phyloP scores from a whole-genome alignment of 768 basidiomycete species.

The Lactarius hatsudake region DNA sequence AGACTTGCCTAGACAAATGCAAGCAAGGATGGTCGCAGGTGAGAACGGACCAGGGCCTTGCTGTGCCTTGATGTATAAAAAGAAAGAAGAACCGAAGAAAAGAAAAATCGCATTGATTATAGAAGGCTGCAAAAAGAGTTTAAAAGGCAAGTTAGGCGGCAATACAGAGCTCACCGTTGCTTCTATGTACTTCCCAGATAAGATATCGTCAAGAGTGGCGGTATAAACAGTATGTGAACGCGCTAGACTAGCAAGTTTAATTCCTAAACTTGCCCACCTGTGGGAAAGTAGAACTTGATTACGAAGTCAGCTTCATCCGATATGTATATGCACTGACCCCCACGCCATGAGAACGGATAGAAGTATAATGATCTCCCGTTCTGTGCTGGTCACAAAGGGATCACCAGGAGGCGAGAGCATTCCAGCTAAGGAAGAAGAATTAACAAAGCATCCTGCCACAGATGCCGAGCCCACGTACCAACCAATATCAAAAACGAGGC shows the following conservation, averaged over 20 bases:
- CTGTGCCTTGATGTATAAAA: constrained; percentile 59
- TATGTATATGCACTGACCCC: constrained; percentile 48
- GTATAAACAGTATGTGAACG: constrained; percentile 43
- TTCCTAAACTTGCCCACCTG: constrained; percentile 67
- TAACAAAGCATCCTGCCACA: background rate
- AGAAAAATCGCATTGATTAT: constrained; percentile 61
- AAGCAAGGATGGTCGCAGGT: constrained; percentile 54
- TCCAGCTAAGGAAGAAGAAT: constrained; percentile 40
- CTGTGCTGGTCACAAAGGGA: constrained; percentile 64
- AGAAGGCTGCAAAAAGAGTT: constrained; percentile 44
- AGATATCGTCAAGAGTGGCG: constrained; percentile 40
- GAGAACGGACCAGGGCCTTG: constrained; percentile 63
- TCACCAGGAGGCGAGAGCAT: constrained; percentile 67
- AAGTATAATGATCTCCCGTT: constrained; percentile 59
- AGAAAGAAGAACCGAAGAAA: constrained; percentile 54
- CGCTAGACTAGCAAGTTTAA: constrained; percentile 58
- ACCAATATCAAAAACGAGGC: constrained; percentile 65
- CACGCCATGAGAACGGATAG: constrained; percentile 49
- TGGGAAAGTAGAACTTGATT: background rate
- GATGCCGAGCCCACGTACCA: constrained; percentile 36
- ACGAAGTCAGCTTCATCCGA: background rate
- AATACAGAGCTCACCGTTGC: constrained; percentile 33
- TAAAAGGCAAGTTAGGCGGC: constrained; percentile 31
- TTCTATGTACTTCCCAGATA: constrained; percentile 59
- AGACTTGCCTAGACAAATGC: constrained; percentile 53